A percentile compares a stretch with the other conserved stretches of the same genome.
phyloP scores from a whole-genome alignment of 345 rosid genomes.

The Eutrema heterophyllum region DNA sequence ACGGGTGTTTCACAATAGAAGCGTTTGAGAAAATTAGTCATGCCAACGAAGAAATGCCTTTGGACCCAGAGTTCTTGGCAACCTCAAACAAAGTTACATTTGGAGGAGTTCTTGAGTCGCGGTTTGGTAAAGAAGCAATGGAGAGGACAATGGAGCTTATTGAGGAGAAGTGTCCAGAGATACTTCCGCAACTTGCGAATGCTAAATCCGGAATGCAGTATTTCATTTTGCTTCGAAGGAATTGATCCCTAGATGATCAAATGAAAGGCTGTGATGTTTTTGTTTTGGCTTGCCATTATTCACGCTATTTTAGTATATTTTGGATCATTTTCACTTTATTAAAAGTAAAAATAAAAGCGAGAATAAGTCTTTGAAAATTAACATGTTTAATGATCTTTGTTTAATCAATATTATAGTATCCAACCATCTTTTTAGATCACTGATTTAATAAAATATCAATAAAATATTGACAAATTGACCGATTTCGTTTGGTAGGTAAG shows the following conservation, averaged over 20 bases:
- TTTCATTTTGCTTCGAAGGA: constrained; percentile 20
- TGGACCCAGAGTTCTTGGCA: constrained; percentile 21
- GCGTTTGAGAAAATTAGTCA: constrained; percentile 22
- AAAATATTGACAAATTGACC: neutral
- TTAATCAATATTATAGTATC: neutral
- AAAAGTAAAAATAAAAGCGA: no score
- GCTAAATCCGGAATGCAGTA: constrained; percentile 30
- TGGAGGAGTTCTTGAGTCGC: constrained; percentile 21
- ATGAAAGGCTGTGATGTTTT: neutral
- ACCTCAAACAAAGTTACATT: constrained; percentile 14
- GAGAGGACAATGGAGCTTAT: constrained; percentile 21
- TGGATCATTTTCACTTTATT: no score
- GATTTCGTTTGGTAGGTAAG: neutral
- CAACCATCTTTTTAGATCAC: neutral
- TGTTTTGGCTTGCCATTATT: neutral
- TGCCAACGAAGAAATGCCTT: neutral
- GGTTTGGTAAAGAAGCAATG: constrained; percentile 28
- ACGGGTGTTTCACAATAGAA: constrained; percentile 15
- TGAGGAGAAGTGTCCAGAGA: neutral
- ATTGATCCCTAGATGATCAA: neutral
- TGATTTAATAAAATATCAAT: neutral
- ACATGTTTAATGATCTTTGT: no score
- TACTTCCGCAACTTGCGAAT: constrained; percentile 15
- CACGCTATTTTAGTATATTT: no score
- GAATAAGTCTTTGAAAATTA: no score